Evolutionary conservation across 2,329 filamentous ascomycete genomes (phyloP).

Genomic region (Thielaviopsis musarum): DNA sequence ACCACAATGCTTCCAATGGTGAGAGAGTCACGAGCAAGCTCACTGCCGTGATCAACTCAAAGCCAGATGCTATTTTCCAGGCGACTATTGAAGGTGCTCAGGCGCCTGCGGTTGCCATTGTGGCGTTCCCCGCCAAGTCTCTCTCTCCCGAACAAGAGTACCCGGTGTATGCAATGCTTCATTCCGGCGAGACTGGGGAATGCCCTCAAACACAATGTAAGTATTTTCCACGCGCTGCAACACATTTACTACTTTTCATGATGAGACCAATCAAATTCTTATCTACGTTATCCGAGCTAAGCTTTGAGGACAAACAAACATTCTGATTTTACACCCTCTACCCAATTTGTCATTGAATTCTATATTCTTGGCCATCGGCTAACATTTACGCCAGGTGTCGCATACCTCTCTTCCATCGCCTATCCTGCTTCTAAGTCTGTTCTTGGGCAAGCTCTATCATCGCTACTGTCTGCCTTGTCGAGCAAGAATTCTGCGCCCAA

Average conservation of each 20-base stretch:
- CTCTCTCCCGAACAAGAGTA: slow-evolving; percentile 23
- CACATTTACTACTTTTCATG: slow-evolving; percentile 36
- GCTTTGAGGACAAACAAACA: slow-evolving; percentile 72
- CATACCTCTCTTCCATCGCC: slow-evolving; percentile 26
- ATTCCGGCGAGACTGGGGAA: slow-evolving; percentile 85
- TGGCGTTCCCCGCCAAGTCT: slow-evolving; percentile 44
- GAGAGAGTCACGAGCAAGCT: slow-evolving; percentile 19
- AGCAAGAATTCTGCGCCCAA: slow-evolving; percentile 14
- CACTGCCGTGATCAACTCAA: slow-evolving; percentile 52
- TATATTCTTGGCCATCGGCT: slow-evolving; percentile 17
- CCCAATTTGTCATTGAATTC: slow-evolving; percentile 13
- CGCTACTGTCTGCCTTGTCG: slow-evolving; percentile 22
- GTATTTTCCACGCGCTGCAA: slow-evolving; percentile 24
- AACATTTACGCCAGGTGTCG: slow-evolving; percentile 16
- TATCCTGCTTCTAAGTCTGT: slow-evolving; percentile 20
- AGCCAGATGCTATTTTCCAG: slow-evolving; percentile 51
- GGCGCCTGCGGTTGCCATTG: slow-evolving; percentile 53
- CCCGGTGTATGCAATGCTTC: slow-evolving; percentile 47
- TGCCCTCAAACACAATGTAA: slow-evolving; percentile 82
- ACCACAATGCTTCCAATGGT: not conserved
- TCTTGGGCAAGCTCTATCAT: slow-evolving; percentile 25
- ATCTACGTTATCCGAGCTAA: slow-evolving; percentile 99
- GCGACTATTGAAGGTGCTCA: slow-evolving; percentile 57
- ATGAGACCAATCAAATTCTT: slow-evolving; percentile 89
- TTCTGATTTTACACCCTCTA: slow-evolving; percentile 46